Conservation (phyloP, 148 eudicot species). For the Rheum nobile region DNA sequence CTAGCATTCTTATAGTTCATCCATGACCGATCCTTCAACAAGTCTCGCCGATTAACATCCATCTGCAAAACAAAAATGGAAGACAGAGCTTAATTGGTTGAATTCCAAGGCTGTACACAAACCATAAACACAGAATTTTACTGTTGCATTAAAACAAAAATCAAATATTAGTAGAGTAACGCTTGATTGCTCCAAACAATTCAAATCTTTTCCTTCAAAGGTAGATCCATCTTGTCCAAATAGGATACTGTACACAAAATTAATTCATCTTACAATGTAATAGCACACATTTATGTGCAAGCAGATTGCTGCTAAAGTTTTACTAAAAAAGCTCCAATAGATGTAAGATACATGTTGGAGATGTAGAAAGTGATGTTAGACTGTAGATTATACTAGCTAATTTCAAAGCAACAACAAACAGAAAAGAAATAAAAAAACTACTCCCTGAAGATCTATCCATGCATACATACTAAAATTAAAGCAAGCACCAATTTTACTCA, state of each 20-base stretch:
- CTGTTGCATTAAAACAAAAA: not conserved
- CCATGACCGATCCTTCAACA: slow-evolving; percentile 10
- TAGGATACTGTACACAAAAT: not conserved
- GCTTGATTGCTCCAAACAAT: not conserved
- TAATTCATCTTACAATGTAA: not conserved
- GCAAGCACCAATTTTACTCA: not conserved
- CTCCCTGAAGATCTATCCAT: not conserved
- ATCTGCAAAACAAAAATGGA: not conserved
- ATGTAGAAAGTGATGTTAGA: not conserved
- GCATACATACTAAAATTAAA: not conserved
- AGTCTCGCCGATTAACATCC: slow-evolving; percentile 9
- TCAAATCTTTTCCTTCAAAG: not conserved
- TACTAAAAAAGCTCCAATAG: not conserved
- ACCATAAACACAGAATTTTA: not conserved
- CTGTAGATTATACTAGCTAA: not conserved
- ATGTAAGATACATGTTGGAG: not conserved
- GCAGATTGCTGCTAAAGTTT: not conserved
- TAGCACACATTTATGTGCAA: not conserved
- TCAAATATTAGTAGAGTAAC: not conserved
- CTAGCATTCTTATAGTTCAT: slow-evolving; percentile 7
- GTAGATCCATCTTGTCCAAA: not conserved
- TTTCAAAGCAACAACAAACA: not conserved
- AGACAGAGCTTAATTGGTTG: not conserved
- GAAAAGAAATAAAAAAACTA: too few species aligned
- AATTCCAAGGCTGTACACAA: not conserved